Evolutionary conservation across 1,139 yeast species (phyloP), one percentile per base, ranked within the genome.

Genomic region (Trichomonascaceae sp.): DNA sequence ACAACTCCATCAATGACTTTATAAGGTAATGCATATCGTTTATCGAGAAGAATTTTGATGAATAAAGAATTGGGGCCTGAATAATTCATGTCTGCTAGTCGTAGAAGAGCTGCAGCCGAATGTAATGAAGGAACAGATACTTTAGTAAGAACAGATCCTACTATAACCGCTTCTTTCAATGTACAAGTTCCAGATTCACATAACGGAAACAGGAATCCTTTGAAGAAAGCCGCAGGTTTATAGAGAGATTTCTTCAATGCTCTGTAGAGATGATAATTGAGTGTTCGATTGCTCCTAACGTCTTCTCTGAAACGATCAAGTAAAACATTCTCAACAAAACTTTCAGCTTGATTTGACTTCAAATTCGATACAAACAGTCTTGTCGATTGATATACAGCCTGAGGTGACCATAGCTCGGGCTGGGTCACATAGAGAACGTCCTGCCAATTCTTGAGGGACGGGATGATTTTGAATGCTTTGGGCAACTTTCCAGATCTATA

Each of bases 161-260:
- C 96, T 69, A 93, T 90, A 54, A 95, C 85, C 0, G 99, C 98
- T 69, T 93, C 99, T 66, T 96, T 82, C 17, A 88, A 85, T 8
- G 96, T 78, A 71, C 98, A 91, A 19, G 70, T 65, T n/a, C 72
- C 74, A 19, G 66, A 60, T 66, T 87, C 95, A 30, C 89, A 87
- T 56, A 93, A 76, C 13, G 98, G 98, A 67, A 93, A 87, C 57
- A 93, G 75, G 65, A 93, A 91, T 1, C 99, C 99, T 71, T 90
- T 91, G 79, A 93, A 93, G 66, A 91, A 95, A 15, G 99, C 99
- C 55, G 95, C 93, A 24, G 99, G 99, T 71, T 93, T 95, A 75
- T 93, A 93, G 54, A 95, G 78, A 0, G 97, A 82, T 72, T 95
- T 95, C 70, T 91, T 91, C 62, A 93, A 74, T 0, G 99, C 84